Evolutionary conservation across 2,329 filamentous ascomycete species (phyloP), one percentile per base, ranked within the genome.

Genomic region (Fusarium nelsonii): DNA sequence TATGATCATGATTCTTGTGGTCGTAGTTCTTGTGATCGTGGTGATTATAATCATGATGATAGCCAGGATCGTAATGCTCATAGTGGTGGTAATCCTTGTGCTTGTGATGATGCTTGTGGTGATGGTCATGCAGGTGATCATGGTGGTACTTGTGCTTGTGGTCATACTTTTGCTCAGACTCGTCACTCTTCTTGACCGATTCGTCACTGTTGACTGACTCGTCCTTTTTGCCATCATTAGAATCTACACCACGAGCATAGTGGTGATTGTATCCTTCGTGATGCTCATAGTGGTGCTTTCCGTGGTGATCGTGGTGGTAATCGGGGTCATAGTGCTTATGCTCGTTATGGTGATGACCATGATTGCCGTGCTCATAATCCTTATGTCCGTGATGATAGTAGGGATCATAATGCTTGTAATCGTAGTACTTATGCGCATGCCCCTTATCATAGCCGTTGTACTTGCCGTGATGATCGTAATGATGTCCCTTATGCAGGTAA

Each of bases 61-160:
- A 43, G n/a, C 32, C 46, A 49, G 46, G 46, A 15, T 50, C 46
- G 33, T 50, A 51, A 33, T 44, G 39, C 20, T 45, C 26, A n/a
- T 45, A 44, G 18, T 45, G 18, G 16, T 62, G 60, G 14, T 57
- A 41, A 50, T 66, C 58, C 20, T 62, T 30, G 26, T 66, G 62
- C 36, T 37, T 51, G 46, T 67, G 62, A 20, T 37, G 49, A 56
- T 67, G 62, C 36, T 32, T 60, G 44, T 65, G 54, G 20, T 60
- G 50, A 28, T 65, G 63, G 16, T 59, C 59, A 45, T 65, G 51
- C 2, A 23, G 26, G n/a, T 63, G 51, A 10, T 44, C 32, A 20
- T 64, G 53, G 16, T 65, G 43, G 10, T 66, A 60, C 12, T 52
- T 44, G 20, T 63, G 57, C 15, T 49, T 32, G 26, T 63, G 57